Conservation (phyloP, 1,139 yeast species). For the Nematodospora anomalae region DNA sequence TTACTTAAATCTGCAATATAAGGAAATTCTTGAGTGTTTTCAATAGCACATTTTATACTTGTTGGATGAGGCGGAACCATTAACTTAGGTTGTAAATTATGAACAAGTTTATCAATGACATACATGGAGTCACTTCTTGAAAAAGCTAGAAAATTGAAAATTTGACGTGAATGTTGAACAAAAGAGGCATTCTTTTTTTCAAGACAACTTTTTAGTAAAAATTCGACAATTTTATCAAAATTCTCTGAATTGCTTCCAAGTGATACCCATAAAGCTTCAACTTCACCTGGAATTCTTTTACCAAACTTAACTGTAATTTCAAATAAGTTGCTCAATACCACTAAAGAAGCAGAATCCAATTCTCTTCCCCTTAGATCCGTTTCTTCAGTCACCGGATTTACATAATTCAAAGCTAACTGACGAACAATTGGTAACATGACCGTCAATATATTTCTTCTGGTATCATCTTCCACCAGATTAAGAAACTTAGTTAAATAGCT, state of each 20-base stretch:
- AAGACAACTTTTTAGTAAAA: slow-evolving; percentile 65
- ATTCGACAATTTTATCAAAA: slow-evolving; percentile 70
- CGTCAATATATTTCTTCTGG: slow-evolving; percentile 73
- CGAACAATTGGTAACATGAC: slow-evolving; percentile 90
- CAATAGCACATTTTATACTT: slow-evolving; percentile 3
- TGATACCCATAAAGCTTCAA: slow-evolving; percentile 94
- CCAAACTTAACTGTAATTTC: slow-evolving; percentile 82
- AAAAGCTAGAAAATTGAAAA: slow-evolving; percentile 69
- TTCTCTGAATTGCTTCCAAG: slow-evolving; percentile 71
- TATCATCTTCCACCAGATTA: slow-evolving; percentile 55
- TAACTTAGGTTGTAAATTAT: slow-evolving; percentile 74
- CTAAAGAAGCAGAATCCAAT: slow-evolving; percentile 55
- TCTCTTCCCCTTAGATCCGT: neutral
- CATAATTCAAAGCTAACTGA: slow-evolving; percentile 57
- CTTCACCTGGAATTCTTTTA: slow-evolving; percentile 74
- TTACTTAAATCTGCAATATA: slow-evolving; percentile 73
- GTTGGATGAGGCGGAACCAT: slow-evolving; percentile 71
- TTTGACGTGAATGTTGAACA: slow-evolving; percentile 78
- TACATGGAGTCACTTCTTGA: slow-evolving; percentile 57
- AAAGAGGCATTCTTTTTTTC: slow-evolving; percentile 70
- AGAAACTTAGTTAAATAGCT: slow-evolving; percentile 75
- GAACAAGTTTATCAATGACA: slow-evolving; percentile 64
- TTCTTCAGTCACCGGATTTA: slow-evolving; percentile 8
- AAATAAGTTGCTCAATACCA: slow-evolving; percentile 81
- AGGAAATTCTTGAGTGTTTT: slow-evolving; percentile 42